Evolutionary conservation across 1,139 yeast genomes (phyloP), one percentile per base, ranked within the genome.

Genomic region (Saccharomycopsis crataegensis): DNA sequence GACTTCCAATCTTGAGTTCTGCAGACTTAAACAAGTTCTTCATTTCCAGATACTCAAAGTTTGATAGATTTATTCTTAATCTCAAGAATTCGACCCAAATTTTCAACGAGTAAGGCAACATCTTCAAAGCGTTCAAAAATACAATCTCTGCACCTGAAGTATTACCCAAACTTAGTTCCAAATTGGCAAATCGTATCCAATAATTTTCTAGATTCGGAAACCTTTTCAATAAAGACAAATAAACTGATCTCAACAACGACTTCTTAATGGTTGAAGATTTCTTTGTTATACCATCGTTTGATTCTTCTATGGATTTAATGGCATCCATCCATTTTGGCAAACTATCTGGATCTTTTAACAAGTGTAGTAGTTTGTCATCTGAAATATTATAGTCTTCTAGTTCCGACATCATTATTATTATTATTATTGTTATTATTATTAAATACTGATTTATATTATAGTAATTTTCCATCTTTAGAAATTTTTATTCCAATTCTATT

Each of bases 141-240:
- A 87, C 73, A 1, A 59, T 62, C 46, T 70, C 73, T 2, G 88
- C 79, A 3, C 67, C 63, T 0, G 70, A 72, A 0, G 82, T 73
- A 58, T 77, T 67, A 0, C 89, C 88, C 37, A 86, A 65, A 50
- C 74, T 73, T 63, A 79, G 85, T 65, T 83, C 88, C 68, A 80
- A 71, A 31, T 75, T 70, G 0, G 96, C 96, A 65, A 77, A 88
- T 59, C 81, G 78, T 47, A 84, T 74, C 93, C 97, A 88, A 65
- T 86, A 88, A 49, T 86, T 88, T 62, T 83, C 87, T 42, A 85
- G 67, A 41, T 76, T 70, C 0, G 98, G 98, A 65, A 76, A 90
- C 54, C 77, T 74, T 1, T 68, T 69, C 12, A 93, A 71, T 52
- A 91, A 69, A 31, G 78, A 74, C 50, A 76, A 76, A 62, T 81